phyloP scores from a whole-genome alignment of 768 basidiomycete genomes.

The Tricholoma matsutake region DNA sequence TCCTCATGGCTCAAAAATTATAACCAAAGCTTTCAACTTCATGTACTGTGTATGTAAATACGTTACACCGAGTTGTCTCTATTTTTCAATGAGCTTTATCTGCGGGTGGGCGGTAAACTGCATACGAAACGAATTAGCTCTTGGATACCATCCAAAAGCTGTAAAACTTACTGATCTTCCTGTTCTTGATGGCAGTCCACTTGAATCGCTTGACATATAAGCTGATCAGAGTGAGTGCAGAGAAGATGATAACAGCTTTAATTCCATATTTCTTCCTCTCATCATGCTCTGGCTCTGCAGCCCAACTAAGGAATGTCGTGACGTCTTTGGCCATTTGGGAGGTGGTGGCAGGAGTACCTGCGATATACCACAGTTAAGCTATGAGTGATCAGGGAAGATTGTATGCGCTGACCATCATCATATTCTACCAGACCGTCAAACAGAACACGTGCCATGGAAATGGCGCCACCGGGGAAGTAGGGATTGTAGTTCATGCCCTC shows the following conservation, averaged over 20 bases:
- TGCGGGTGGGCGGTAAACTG: conserved; percentile 63
- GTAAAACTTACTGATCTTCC: conserved; percentile 74
- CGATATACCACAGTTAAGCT: background rate
- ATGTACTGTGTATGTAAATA: too few species aligned
- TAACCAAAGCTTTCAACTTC: too few species aligned
- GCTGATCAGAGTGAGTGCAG: conserved; percentile 73
- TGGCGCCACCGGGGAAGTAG: conserved; percentile 98
- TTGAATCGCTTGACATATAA: conserved; percentile 96
- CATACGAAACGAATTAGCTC: conserved; percentile 4
- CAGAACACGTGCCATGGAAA: conserved; percentile 95
- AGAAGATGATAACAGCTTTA: conserved; percentile 94
- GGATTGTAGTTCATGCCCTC: conserved; percentile 99
- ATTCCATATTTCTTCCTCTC: conserved; percentile 96
- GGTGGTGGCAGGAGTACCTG: conserved; percentile 93
- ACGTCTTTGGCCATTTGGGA: conserved; percentile 99
- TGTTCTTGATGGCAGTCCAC: conserved; percentile 88
- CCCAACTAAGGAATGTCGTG: conserved; percentile 92
- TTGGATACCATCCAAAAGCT: background rate
- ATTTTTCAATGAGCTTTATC: conserved; percentile 54
- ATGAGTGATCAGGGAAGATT: background rate
- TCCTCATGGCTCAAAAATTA: background rate
- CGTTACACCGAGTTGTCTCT: conserved; percentile 4
- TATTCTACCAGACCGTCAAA: conserved; percentile 97
- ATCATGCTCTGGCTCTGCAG: conserved; percentile 97
- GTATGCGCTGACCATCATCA: conserved; percentile 68